Evolutionary conservation across 805 yeast species (phyloP).

Genomic region (Clavispora fructus): DNA sequence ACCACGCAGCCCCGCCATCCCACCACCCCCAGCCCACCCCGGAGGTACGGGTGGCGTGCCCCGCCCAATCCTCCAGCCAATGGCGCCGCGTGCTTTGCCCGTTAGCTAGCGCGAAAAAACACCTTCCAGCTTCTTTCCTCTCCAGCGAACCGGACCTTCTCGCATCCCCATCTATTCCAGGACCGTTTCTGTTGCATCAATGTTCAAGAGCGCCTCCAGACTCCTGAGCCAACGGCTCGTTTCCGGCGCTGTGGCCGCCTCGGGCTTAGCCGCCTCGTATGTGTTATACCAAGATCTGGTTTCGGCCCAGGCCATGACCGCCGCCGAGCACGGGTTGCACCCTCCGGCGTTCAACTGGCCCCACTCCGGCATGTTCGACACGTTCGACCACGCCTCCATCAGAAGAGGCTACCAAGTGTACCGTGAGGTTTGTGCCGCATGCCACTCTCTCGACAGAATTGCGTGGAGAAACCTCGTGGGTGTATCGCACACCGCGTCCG

Average conservation of each 20-base stretch:
- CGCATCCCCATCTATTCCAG: conserved; percentile 1
- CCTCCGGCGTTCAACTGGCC: conserved; percentile 93
- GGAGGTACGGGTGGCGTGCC: conserved; percentile 9
- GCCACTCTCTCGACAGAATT: conserved; percentile 94
- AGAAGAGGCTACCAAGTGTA: conserved; percentile 99
- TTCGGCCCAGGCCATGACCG: conserved; percentile 94
- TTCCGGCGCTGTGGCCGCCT: conserved; percentile 61
- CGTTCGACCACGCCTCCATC: conserved; percentile 91
- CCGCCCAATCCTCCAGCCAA: conserved; percentile 14
- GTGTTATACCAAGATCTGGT: conserved; percentile 76
- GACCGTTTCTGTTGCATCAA: conserved; percentile 2
- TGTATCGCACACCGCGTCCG: conserved; percentile 87
- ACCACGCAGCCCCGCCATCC: no score
- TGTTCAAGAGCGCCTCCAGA: conserved; percentile 15
- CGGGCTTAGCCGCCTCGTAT: conserved; percentile 79
- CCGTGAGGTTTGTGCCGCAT: conserved; percentile 98
- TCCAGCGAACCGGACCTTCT: conserved; percentile 1
- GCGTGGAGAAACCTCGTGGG: conserved; percentile 99
- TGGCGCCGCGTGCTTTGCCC: conserved; percentile 16
- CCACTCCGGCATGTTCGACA: conserved; percentile 84
- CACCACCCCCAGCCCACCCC: not conserved
- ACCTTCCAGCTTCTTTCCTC: not conserved
- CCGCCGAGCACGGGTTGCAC: conserved; percentile 98
- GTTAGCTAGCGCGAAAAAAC: conserved; percentile 8
- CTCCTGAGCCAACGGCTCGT: conserved; percentile 43